Percentiles rank a stretch among this genome's conserved stretches.
Conservation (phyloP, 495 filamentous ascomycete genomes). For the Penicillium malachiteum region DNA sequence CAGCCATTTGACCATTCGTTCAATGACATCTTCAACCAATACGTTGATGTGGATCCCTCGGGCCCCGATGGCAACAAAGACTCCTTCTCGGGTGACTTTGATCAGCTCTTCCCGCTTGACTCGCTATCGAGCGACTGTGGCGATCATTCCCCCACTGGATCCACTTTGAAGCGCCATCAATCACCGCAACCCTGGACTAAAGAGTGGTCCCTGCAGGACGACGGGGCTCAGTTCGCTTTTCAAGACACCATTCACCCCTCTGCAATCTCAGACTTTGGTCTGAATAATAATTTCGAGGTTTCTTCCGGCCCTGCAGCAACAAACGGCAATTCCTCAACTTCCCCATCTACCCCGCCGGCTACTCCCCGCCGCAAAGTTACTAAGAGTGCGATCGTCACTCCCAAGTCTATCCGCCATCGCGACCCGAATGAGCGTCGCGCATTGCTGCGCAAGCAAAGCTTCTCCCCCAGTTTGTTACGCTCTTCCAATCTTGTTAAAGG, state of each 20-base stretch:
- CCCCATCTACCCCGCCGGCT: conserved; percentile 45
- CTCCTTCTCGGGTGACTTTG: conserved; percentile 43
- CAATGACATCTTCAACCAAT: conserved; percentile 54
- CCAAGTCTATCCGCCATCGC: conserved; percentile 43
- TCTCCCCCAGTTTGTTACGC: conserved; percentile 43
- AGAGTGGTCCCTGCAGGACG: conserved; percentile 43
- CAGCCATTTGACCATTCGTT: conserved; percentile 51
- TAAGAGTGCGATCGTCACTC: conserved; percentile 40
- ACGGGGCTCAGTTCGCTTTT: conserved; percentile 33
- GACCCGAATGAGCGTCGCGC: conserved; percentile 42
- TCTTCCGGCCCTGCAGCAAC: conserved; percentile 26
- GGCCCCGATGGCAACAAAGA: conserved; percentile 43
- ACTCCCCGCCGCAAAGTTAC: conserved; percentile 40
- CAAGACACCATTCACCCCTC: conserved; percentile 44
- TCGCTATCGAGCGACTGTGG: conserved; percentile 47
- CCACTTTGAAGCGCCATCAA: conserved; percentile 36
- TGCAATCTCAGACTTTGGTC: conserved; percentile 35
- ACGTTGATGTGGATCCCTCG: conserved; percentile 48
- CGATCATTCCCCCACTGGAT: conserved; percentile 41
- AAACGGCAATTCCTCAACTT: conserved; percentile 21
- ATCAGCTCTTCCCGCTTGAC: conserved; percentile 44
- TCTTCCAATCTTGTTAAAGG: conserved; percentile 37
- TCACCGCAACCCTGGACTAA: conserved; percentile 42
- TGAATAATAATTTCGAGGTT: conserved; percentile 35
- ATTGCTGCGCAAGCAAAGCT: conserved; percentile 44